Conservation (phyloP, 73 alveolate species). For the Paramecium primaurelia region DNA sequence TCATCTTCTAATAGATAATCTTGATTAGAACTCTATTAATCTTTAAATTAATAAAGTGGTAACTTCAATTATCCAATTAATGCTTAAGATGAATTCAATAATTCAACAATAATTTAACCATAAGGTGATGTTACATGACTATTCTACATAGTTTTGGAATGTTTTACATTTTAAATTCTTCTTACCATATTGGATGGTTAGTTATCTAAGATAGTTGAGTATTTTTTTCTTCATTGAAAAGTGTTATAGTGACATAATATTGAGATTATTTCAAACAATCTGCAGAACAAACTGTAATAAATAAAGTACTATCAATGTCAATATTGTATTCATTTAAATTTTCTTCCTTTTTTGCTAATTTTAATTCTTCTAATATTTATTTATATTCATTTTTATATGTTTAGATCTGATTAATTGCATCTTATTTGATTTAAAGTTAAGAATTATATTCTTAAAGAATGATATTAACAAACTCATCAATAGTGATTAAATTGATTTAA, state of each 20-base stretch:
- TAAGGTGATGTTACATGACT: conserved; percentile 21
- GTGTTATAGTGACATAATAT: neutral
- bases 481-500: neutral
- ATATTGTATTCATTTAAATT: neutral
- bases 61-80: conserved; percentile 12
- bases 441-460: neutral
- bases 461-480: neutral
- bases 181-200: neutral
- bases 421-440: neutral
- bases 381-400: neutral
- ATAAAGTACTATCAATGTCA: neutral
- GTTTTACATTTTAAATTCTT: conserved; percentile 2
- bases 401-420: neutral
- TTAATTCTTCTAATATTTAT: neutral
- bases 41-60: conserved; percentile 1
- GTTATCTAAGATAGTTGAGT: neutral
- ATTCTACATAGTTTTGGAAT: neutral
- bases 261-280: neutral
- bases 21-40: neutral
- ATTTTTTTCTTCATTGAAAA: neutral
- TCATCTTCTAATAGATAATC: conserved; percentile 6
- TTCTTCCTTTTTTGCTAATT: neutral
- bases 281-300: neutral
- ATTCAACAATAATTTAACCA: neutral
- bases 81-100: neutral